phyloP scores from a whole-genome alignment of 2,329 filamentous ascomycete species.

The Aspergillus proliferans region DNA sequence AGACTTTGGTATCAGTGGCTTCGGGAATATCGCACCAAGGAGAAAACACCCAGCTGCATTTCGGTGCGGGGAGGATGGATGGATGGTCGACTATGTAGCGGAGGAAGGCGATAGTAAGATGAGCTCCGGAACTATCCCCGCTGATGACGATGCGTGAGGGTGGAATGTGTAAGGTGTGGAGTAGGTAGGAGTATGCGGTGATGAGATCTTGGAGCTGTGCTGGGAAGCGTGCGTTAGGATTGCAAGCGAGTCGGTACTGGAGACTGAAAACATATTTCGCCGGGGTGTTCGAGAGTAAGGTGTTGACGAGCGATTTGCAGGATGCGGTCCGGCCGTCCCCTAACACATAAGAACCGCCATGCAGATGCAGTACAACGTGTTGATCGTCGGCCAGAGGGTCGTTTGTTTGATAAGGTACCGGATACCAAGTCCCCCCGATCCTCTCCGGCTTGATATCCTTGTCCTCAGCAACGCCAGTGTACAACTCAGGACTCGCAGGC shows the following conservation, averaged over 20 bases:
- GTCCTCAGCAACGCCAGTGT: slow-evolving; percentile 9
- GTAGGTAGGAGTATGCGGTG: slow-evolving; percentile 16
- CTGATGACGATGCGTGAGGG: slow-evolving; percentile 16
- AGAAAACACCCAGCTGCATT: slow-evolving; percentile 12
- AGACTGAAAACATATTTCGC: slow-evolving; percentile 9
- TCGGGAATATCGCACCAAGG: slow-evolving; percentile 12
- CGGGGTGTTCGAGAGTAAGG: slow-evolving; percentile 9
- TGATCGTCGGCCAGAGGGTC: slow-evolving; percentile 4
- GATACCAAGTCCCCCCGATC: slow-evolving; percentile 14
- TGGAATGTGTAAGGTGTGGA: slow-evolving; percentile 13
- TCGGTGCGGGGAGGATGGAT: slow-evolving; percentile 9
- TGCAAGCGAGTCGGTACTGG: slow-evolving; percentile 17
- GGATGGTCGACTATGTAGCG: slow-evolving; percentile 12
- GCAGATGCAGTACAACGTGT: slow-evolving; percentile 12
- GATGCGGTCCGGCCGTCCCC: slow-evolving; percentile 12
- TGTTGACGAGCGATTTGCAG: slow-evolving; percentile 10
- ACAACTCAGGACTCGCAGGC: slow-evolving; percentile 3
- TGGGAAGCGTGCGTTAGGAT: slow-evolving; percentile 15
- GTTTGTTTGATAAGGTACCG: slow-evolving; percentile 1
- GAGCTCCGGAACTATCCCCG: slow-evolving; percentile 17
- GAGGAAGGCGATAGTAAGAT: slow-evolving; percentile 16
- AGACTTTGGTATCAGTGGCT: slow-evolving; percentile 4
- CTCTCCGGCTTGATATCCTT: slow-evolving; percentile 8
- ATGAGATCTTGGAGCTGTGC: slow-evolving; percentile 20
- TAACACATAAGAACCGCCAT: slow-evolving; percentile 14